Evolutionary conservation across 129 eudicot species (phyloP).

Genomic region (Flaveria bidentis): DNA sequence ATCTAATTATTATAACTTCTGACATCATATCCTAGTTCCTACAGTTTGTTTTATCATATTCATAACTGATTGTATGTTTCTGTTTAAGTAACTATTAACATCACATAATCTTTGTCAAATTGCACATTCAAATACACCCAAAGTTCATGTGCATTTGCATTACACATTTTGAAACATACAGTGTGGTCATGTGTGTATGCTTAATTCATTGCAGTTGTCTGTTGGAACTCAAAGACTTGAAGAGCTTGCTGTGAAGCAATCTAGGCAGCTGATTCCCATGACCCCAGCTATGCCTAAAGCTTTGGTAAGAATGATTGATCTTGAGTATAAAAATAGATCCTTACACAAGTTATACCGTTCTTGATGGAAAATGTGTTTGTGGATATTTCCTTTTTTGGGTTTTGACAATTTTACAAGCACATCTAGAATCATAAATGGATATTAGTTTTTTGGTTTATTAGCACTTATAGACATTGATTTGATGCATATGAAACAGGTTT

Average conservation of each 20-base stretch:
- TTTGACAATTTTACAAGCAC: neutral
- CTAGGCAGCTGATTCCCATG: conserved; percentile 85
- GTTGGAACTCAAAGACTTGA: conserved; percentile 75
- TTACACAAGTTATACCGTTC: too few species aligned
- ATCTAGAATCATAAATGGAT: neutral
- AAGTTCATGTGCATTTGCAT: neutral
- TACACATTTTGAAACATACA: neutral
- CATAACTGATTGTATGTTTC: neutral
- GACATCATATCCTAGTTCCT: neutral
- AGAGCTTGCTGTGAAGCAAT: conserved; percentile 82
- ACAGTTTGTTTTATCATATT: neutral
- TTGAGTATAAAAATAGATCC: neutral
- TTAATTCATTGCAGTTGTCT: conserved; percentile 38
- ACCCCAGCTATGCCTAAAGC: conserved; percentile 76
- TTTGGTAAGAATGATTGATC: conserved; percentile 47
- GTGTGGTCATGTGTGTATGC: neutral
- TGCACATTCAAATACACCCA: neutral
- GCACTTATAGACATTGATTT: neutral
- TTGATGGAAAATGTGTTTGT: neutral
- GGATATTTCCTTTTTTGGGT: neutral
- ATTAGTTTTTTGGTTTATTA: neutral
- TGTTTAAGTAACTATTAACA: neutral
- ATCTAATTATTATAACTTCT: neutral
- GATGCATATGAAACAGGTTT: neutral
- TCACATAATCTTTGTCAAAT: neutral